Evolutionary conservation across 2,329 filamentous ascomycete genomes (phyloP), one percentile per base, ranked within the genome.

Genomic region (Corynespora cassiicola): DNA sequence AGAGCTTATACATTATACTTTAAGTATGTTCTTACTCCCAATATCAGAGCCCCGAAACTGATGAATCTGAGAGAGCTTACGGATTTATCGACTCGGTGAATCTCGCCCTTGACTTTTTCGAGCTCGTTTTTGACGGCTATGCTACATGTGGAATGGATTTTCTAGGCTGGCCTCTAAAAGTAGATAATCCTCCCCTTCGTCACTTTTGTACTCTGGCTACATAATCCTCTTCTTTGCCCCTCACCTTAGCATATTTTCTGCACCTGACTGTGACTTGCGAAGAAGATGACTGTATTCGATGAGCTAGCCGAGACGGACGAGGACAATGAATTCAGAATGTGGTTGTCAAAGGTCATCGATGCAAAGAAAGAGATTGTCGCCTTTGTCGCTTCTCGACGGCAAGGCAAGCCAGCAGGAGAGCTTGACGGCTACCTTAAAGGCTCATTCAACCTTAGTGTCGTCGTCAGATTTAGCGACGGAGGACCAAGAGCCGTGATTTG

Each of bases 221-320:
- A 25, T 5, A 14, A 25, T 25, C 14, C 6, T 6, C 14, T 3
- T 25, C n/a, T n/a, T n/a, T n/a, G n/a, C n/a, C n/a, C n/a, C n/a
- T 31, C 26, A 31, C 35, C 35, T 33, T 28, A 39, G n/a, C 16
- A 22, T 39, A 33, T 40, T 24, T 24, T 7, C 33, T 33, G 21
- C 27, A 31, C 37, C 37, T 41, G 26, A 41, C 42, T 29, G 17
- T 45, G 18, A 10, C 22, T 46, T 38, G 30, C 26, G 24, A 24
- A 37, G 33, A 46, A 42, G 22, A 55, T 55, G 49, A 51, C 52
- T 32, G 42, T 50, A 25, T 53, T 53, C 32, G 47, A 53, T 34
- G 46, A 56, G 44, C 39, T 56, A n/a, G 48, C 53, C 24, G 53
- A 56, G 45, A 54, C 46, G 9, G 42, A 50, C 25, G 46, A 42